phyloP scores from a whole-genome alignment of 2,329 filamentous ascomycete species.

The Trichophyton mentagrophytes region DNA sequence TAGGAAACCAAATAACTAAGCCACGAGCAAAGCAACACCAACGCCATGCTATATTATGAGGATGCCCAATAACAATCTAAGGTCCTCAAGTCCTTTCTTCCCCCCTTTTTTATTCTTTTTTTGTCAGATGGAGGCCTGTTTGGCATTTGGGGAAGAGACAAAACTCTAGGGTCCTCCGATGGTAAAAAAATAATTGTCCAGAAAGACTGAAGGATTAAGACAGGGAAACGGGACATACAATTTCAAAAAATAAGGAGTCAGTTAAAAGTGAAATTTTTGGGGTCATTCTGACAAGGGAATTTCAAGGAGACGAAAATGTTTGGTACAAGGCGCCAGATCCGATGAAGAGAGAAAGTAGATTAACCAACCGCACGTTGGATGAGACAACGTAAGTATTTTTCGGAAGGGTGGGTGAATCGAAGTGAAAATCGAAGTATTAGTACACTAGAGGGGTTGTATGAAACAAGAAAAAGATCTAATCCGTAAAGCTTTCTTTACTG shows the following conservation, averaged over 20 bases:
- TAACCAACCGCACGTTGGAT: conserved; percentile 9
- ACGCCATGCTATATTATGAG: conserved; percentile 17
- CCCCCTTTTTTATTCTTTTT: conserved; percentile 17
- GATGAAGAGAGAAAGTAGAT: conserved; percentile 4
- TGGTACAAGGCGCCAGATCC: conserved; percentile 10
- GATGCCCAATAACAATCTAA: conserved; percentile 17
- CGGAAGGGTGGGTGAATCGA: background rate
- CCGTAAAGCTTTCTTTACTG: conserved; percentile 20
- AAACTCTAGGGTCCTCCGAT: background rate
- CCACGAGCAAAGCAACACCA: conserved; percentile 11
- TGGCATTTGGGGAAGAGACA: background rate
- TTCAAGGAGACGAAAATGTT: conserved; percentile 1
- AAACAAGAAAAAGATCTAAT: background rate
- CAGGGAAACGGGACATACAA: background rate
- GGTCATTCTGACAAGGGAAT: conserved; percentile 8
- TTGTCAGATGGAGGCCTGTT: background rate
- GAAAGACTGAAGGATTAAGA: conserved; percentile 7
- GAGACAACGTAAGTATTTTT: background rate
- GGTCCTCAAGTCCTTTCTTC: conserved; percentile 14
- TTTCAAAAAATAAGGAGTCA: conserved; percentile 5
- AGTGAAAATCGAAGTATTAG: conserved; percentile 20
- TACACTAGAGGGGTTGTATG: conserved; percentile 19
- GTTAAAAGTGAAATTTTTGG: conserved; percentile 4
- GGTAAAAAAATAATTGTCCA: conserved; percentile 8
- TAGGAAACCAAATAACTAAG: background rate